Percentiles rank a stretch among this genome's conserved stretches.
Evolutionary conservation across 345 rosid genomes (phyloP).

Genomic region (Luvunga scandens): DNA sequence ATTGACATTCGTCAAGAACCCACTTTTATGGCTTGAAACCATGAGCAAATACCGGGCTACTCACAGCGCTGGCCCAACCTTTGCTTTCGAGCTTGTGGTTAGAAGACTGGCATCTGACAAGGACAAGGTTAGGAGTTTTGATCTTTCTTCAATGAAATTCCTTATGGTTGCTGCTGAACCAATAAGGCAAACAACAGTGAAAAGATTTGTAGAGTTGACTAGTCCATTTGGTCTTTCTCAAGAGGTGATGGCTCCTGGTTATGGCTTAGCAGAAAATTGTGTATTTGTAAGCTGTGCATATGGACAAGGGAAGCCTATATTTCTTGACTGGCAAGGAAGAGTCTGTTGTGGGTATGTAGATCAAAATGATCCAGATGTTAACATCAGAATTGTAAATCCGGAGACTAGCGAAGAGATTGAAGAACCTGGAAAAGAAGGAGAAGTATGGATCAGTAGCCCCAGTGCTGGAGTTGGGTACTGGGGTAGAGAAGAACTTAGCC

Average conservation of each 20-base stretch:
- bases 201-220: constrained; percentile 54
- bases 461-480: constrained; percentile 69
- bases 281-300: constrained; percentile 70
- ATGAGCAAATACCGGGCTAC: constrained; percentile 55
- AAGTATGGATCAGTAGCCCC: constrained; percentile 68
- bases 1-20: constrained; percentile 54
- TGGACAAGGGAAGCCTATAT: constrained; percentile 55
- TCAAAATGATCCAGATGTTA: constrained; percentile 40
- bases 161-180: constrained; percentile 79
- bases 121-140: constrained; percentile 31
- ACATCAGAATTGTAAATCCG: constrained; percentile 49
- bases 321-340: constrained; percentile 67
- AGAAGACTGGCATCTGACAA: constrained; percentile 54
- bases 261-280: constrained; percentile 73
- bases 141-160: constrained; percentile 67
- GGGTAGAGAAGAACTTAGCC: constrained; percentile 57
- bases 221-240: constrained; percentile 53
- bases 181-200: constrained; percentile 54
- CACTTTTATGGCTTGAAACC: constrained; percentile 59
- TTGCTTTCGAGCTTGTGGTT: constrained; percentile 56
- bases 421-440: constrained; percentile 58
- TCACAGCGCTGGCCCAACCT: constrained; percentile 74
- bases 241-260: constrained; percentile 75
- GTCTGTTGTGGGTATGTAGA: constrained; percentile 59
- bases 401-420: constrained; percentile 40